phyloP scores from a whole-genome alignment of 2,329 filamentous ascomycete species.

The Trichoderma sp. region DNA sequence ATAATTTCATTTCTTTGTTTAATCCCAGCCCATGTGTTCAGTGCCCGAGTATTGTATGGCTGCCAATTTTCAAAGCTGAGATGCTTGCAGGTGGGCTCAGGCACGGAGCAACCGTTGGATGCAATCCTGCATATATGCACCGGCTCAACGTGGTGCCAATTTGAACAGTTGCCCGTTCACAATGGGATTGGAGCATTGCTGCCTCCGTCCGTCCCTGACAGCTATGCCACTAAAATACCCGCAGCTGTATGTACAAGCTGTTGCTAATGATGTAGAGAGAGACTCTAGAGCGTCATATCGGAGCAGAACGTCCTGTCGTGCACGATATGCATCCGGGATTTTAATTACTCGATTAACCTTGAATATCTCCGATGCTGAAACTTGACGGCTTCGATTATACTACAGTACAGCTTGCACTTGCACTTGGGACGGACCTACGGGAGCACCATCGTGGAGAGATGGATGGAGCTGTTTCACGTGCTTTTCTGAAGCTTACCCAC shows the following conservation, averaged over 20 bases:
- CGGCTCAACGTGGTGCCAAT: neutral
- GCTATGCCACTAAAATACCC: neutral
- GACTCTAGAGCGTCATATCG: neutral
- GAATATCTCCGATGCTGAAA: neutral
- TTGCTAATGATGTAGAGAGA: neutral
- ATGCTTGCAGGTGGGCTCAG: neutral
- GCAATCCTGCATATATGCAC: neutral
- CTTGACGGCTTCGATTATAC: neutral
- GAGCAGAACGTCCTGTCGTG: neutral
- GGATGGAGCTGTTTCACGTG: conserved; percentile 8
- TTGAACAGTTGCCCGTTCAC: neutral
- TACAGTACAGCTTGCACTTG: too few relatives aligned
- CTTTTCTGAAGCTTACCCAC: conserved; percentile 9
- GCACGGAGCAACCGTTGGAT: neutral
- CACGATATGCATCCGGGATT: neutral
- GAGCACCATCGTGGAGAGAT: neutral
- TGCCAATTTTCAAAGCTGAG: neutral
- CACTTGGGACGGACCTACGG: neutral
- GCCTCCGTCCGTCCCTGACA: conserved; percentile 1
- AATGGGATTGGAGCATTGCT: neutral
- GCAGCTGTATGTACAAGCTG: neutral
- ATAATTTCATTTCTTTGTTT: neutral
- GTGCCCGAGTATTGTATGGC: neutral
- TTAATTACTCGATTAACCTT: neutral
- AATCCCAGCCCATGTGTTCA: neutral